Conservation (phyloP, 768 basidiomycete species). For the Imleria badia region DNA sequence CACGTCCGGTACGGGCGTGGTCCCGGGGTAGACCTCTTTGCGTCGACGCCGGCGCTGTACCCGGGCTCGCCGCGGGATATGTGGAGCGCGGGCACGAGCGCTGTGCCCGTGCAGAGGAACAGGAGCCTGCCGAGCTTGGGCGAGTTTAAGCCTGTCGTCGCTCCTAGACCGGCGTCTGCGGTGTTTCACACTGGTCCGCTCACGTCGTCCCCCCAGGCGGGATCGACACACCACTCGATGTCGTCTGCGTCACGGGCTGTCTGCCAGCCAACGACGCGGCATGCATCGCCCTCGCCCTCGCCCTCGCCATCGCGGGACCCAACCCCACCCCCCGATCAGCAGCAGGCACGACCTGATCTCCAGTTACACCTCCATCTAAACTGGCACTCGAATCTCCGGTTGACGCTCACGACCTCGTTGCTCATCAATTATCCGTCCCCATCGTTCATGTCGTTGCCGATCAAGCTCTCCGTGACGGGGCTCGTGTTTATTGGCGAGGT, state of each 20-base stretch:
- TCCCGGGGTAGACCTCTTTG: conserved; percentile 56
- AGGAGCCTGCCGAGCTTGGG: conserved; percentile 40
- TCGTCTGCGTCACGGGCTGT: conserved; percentile 20
- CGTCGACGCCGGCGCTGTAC: conserved; percentile 50
- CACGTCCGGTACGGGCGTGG: conserved; percentile 67
- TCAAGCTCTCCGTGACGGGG: conserved; percentile 89
- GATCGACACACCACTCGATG: conserved; percentile 11
- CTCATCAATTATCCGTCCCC: conserved; percentile 97
- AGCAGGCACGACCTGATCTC: conserved; percentile 54
- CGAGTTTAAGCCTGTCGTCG: conserved; percentile 35
- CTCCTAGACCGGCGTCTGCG: conserved; percentile 20
- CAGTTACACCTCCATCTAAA: conserved; percentile 85
- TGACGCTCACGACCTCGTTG: conserved; percentile 89
- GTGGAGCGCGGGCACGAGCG: conserved; percentile 39
- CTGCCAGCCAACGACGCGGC: conserved; percentile 16
- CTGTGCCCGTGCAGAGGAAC: conserved; percentile 10
- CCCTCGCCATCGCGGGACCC: too few species aligned
- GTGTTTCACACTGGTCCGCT: conserved; percentile 37
- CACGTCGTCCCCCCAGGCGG: conserved; percentile 24
- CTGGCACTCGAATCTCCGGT: conserved; percentile 85
- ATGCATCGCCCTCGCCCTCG: conserved; percentile 14
- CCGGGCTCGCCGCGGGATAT: conserved; percentile 40
- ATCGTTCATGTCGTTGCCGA: conserved; percentile 95
- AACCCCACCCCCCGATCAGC: conserved; percentile 23
- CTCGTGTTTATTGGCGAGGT: conserved; percentile 85